Evolutionary conservation across 192 early-diverging fungal species (phyloP), one percentile per base, ranked within the genome.

Genomic region (Gaertneriomyces sp.): DNA sequence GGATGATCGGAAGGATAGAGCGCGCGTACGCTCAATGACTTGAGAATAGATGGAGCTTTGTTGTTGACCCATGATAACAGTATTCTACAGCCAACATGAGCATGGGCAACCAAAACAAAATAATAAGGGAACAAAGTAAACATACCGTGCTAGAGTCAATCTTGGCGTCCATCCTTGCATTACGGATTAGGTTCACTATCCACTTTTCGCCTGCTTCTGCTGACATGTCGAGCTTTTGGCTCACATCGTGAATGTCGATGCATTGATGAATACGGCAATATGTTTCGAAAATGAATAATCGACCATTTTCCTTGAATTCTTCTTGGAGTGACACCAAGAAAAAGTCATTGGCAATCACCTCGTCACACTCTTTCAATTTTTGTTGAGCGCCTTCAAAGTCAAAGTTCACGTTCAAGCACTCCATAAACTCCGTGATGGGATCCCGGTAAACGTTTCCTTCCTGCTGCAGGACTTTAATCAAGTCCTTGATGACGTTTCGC

Each of bases 181-280:
- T 91, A 45, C 93, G 87, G 74, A 98, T 95, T 58, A 98, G 81
- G 81, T 98, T 92, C 46, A 94, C 94, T 57, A 98, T 94, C 94
- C 94, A 96, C 77, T 96, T 95, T 73, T 96, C 94, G 58, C 93
- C 93, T 71, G 90, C 89, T 66, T 93, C 92, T 72, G 89, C 84
- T 71, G 80, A 82, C 83, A 96, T 82, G 71, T 91, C 90, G 47
- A 98, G 80, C 57, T 86, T 89, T 68, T 87, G 85, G 55, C 88
- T 88, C 68, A 98, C 80, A 40, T 85, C 87, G n/a, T 77, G 80
- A 71, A 96, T 89, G 76, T 96, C 90, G 64, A 98, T 95, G 80
- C 91, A 89, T 80, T 93, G 91, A 81, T 98, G 93, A 63, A 98
- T 95, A 56, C 93, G 85, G 82, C 93, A 95, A 79, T 98, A 98